Conservation (phyloP, 163 green algal species). For the Dunaliella salina region DNA sequence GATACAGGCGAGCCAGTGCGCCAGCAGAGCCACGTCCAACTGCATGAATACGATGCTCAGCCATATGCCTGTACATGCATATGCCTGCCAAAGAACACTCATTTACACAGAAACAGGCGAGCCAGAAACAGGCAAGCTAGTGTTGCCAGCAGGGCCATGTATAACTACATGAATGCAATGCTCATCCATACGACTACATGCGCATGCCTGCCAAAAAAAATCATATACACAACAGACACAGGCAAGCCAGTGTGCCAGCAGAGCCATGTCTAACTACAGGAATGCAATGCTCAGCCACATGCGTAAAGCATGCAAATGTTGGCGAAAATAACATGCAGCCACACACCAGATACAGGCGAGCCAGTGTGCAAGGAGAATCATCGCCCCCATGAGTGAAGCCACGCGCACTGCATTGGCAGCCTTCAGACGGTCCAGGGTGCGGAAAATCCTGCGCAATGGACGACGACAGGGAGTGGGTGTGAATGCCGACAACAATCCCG, state of each 20-base stretch:
- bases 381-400: neutral
- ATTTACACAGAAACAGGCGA: too few species aligned
- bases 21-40: too few species aligned
- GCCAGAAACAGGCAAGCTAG: too few species aligned
- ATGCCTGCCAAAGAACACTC: too few species aligned
- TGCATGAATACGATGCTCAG: too few species aligned
- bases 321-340: conserved; percentile 34
- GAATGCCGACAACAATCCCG: too few species aligned
- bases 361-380: conserved; percentile 39
- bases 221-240: conserved; percentile 36
- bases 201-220: too few species aligned
- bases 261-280: conserved; percentile 9
- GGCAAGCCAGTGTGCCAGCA: conserved; percentile 39
- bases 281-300: conserved; percentile 9
- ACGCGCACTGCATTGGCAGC: conserved; percentile 45
- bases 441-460: conserved; percentile 33
- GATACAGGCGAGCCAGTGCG: neutral
- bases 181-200: too few species aligned
- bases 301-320: conserved; percentile 53
- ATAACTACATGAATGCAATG: too few species aligned
- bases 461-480: too few species aligned
- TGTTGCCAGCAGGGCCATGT: too few species aligned
- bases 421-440: conserved; percentile 55
- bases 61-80: too few species aligned
- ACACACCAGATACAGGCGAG: conserved; percentile 39